phyloP scores from a whole-genome alignment of 2,329 filamentous ascomycete genomes.

The Epichloe gansuensis region DNA sequence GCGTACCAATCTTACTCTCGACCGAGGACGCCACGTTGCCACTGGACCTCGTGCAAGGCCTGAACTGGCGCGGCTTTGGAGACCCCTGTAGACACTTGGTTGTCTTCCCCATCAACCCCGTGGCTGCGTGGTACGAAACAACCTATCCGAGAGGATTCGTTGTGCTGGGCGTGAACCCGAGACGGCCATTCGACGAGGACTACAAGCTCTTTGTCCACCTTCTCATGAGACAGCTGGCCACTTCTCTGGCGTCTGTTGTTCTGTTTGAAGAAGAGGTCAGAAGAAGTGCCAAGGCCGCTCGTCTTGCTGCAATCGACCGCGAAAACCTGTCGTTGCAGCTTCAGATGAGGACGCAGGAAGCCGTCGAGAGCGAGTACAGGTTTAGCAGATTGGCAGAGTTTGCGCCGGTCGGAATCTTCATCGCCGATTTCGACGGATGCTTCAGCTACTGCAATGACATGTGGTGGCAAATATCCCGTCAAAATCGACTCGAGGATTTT shows the following conservation, averaged over 20 bases:
- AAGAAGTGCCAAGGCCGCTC: conserved; percentile 29
- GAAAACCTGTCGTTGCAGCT: conserved; percentile 5
- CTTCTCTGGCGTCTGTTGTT: conserved; percentile 56
- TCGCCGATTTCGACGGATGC: conserved; percentile 54
- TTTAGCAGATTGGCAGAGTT: conserved; percentile 78
- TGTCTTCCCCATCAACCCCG: conserved; percentile 47
- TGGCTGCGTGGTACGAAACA: conserved; percentile 6
- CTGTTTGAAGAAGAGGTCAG: conserved; percentile 59
- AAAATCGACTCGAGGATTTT: conserved; percentile 43
- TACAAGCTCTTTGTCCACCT: conserved; percentile 54
- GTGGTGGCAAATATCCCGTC: conserved; percentile 58
- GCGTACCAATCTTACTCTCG: conserved; percentile 27
- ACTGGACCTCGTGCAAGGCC: conserved; percentile 39
- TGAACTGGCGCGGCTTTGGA: conserved; percentile 51
- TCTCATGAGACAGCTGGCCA: conserved; percentile 44
- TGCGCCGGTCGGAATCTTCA: conserved; percentile 72
- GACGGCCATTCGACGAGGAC: conserved; percentile 59
- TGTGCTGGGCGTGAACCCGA: conserved; percentile 56
- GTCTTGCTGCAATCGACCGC: conserved; percentile 4
- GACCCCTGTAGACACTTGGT: conserved; percentile 53
- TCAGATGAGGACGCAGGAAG: conserved; percentile 5
- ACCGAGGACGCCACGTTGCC: conserved; percentile 42
- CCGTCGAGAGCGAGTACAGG: conserved; percentile 6
- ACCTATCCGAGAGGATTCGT: conserved; percentile 43
- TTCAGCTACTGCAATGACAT: conserved; percentile 54